Base-by-base conservation (phyloP, 805 yeast genomes). In the Clavispora phyllophila region DNA sequence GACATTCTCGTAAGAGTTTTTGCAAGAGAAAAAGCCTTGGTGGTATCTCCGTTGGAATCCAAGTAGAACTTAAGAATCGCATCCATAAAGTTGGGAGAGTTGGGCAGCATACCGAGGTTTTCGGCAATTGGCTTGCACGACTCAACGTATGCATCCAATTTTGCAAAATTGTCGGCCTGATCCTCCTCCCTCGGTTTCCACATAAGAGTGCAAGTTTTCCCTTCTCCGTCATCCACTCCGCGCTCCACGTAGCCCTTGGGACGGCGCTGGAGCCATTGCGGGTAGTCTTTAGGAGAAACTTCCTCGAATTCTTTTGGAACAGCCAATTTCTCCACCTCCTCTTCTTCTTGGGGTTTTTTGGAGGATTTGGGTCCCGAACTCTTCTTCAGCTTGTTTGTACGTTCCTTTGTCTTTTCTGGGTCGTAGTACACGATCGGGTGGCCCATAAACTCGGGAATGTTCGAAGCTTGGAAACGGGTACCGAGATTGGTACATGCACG, bases 231-330 rank as follows among this genome's bases (percentile, higher is more conserved):
- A 53, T 82, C 85, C 3, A 77, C 80, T 1, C 97, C 97, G 54
- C 98, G 73, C 54, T 88, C 95, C 6, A 86, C 66, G 59, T 87
- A 88, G 0, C 96, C 96, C 39, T 72, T 70, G 0, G 96, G 96
- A 46, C 82, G 67, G 3, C 82, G 84, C 56, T 84, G 90, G 24
- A 87, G 63, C 95, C 95, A 87, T 0, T 73, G 74, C 0, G 90
- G 90, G 42, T 69, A 78, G 0, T 79, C 79, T 37, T 64, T 65
- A 0, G 73, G 70, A 15, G 65, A 60, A 0, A 55, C 41, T 39
- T 69, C 66, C 45, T 63, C 54, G 52, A 39, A 79, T 45, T 77
- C 75, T 8, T 64, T 57, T 0, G 87, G 86, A 1, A 80, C 44
- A n/a, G 59, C 61, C 15, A 76, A 60, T 29, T 61, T 61, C 24